Conservation (phyloP, 805 yeast species). For the Kazachstania psychrophila region DNA sequence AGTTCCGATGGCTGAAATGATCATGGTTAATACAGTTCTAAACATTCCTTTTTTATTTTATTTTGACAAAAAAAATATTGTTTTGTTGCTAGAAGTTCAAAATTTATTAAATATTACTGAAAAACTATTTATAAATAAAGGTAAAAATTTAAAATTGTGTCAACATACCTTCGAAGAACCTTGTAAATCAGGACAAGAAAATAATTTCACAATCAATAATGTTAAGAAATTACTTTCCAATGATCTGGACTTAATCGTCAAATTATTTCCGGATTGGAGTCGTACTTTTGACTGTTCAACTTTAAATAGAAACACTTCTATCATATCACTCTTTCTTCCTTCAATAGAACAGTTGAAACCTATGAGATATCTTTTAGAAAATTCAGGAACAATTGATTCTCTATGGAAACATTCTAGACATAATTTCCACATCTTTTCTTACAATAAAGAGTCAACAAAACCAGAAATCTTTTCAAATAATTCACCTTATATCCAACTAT, state of each 20-base stretch:
- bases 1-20: conserved; percentile 50
- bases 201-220: conserved; percentile 43
- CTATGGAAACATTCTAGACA: conserved; percentile 54
- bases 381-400: conserved; percentile 41
- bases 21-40: conserved; percentile 49
- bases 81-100: conserved; percentile 1
- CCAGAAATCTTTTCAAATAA: conserved; percentile 36
- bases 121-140: not conserved
- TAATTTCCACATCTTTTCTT: conserved; percentile 45
- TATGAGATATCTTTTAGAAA: conserved; percentile 22
- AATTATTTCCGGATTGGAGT: conserved; percentile 30
- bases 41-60: conserved; percentile 53
- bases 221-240: conserved; percentile 27
- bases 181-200: conserved; percentile 21
- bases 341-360: conserved; percentile 24
- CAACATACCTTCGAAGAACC: not conserved
- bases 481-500: conserved; percentile 58
- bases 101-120: conserved; percentile 1
- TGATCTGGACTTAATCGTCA: conserved; percentile 31
- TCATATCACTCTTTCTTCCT: conserved; percentile 26
- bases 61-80: conserved; percentile 22
- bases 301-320: too few relatives aligned
- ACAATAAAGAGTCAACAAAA: too few relatives aligned
- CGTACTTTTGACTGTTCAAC: too few relatives aligned
- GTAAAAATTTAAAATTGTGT: not conserved